Percentiles rank a stretch among this genome's conserved stretches.
Evolutionary conservation across 768 basidiomycete genomes (phyloP).

Genomic region (Amanita fuliginea): DNA sequence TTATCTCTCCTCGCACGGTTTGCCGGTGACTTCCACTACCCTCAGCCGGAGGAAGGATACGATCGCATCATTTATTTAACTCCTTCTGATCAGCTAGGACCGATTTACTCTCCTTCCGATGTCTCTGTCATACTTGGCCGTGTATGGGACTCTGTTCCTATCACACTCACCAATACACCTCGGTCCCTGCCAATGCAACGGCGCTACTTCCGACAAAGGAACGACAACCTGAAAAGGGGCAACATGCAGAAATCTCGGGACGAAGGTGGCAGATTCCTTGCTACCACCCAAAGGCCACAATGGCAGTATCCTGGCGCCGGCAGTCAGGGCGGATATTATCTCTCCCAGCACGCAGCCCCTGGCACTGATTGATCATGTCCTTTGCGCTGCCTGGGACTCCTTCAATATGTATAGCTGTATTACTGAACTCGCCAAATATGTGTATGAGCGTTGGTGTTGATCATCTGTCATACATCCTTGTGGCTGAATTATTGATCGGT

Average conservation of each 20-base stretch:
- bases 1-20: conserved; percentile 56
- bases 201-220: neutral
- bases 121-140: conserved; percentile 41
- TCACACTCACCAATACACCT: conserved; percentile 11
- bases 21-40: conserved; percentile 45
- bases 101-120: conserved; percentile 39
- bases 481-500: neutral
- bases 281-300: neutral
- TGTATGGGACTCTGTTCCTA: conserved; percentile 32
- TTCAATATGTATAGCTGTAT: neutral
- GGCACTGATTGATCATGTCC: neutral
- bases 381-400: conserved; percentile 1
- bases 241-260: neutral
- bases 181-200: neutral
- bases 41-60: conserved; percentile 50
- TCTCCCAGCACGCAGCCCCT: neutral
- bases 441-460: neutral
- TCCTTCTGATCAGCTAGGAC: conserved; percentile 27
- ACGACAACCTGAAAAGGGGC: neutral
- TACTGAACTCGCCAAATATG: neutral
- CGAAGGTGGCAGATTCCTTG: conserved; percentile 5
- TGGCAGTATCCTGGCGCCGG: neutral
- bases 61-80: conserved; percentile 43
- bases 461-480: neutral
- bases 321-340: neutral